Percentiles rank a stretch among this genome's conserved stretches.
Evolutionary conservation across 2,329 filamentous ascomycete species (phyloP).

Genomic region (Trichoderma afroharzianum): DNA sequence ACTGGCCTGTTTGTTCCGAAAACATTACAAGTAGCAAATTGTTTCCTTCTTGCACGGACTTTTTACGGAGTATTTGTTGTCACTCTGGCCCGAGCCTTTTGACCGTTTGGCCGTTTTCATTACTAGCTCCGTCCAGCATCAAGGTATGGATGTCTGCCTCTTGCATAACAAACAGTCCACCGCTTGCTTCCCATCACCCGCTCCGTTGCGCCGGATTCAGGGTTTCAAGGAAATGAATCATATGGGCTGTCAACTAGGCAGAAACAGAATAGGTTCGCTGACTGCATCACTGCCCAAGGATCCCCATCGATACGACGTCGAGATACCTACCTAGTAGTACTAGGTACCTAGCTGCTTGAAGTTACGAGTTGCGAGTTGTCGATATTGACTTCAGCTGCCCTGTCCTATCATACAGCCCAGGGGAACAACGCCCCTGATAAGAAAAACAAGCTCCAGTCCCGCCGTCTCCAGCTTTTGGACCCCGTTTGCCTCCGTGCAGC

Average conservation of each 20-base stretch:
- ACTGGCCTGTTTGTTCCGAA: not conserved
- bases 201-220: not conserved
- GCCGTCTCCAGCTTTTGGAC: not conserved
- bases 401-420: not conserved
- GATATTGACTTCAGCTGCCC: not conserved
- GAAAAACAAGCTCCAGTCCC: not conserved
- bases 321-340: too few species aligned
- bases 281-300: conserved; percentile 9
- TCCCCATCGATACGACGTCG: not conserved
- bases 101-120: not conserved
- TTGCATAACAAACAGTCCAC: not conserved
- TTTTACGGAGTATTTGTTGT: not conserved
- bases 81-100: not conserved
- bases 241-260: not conserved
- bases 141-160: not conserved
- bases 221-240: not conserved
- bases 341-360: not conserved
- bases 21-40: not conserved
- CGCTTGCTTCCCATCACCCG: conserved; percentile 7
- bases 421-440: not conserved
- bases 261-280: not conserved
- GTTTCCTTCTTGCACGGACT: not conserved
- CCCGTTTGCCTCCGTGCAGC: not conserved
- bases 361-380: not conserved
- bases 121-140: not conserved